phyloP scores from a whole-genome alignment of 2,329 filamentous ascomycete genomes.

The Tolypocladium cylindrosporum region DNA sequence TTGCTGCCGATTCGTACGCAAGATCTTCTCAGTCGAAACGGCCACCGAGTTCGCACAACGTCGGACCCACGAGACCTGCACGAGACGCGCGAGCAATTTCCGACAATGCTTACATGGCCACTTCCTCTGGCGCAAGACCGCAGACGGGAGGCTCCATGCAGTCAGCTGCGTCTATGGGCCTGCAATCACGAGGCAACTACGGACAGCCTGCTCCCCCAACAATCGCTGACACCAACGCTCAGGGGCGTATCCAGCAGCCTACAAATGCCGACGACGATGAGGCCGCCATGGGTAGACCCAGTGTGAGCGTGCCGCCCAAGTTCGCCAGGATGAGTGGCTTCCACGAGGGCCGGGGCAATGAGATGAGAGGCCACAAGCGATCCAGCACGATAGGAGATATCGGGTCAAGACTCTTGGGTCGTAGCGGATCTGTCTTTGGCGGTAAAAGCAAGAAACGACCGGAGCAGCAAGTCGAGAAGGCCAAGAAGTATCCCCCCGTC shows the following conservation, averaged over 20 bases:
- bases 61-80: slow-evolving; percentile 13
- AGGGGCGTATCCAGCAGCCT: slow-evolving; percentile 83
- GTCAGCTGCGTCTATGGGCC: slow-evolving; percentile 56
- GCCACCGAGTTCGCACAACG: slow-evolving; percentile 37
- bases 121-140: slow-evolving; percentile 47
- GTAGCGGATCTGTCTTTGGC: slow-evolving; percentile 75
- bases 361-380: slow-evolving; percentile 51
- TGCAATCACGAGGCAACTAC: slow-evolving; percentile 56
- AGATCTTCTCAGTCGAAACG: slow-evolving; percentile 28
- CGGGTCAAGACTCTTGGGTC: slow-evolving; percentile 74
- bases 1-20: slow-evolving; percentile 30
- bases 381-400: slow-evolving; percentile 73
- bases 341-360: slow-evolving; percentile 36
- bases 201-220: slow-evolving; percentile 81
- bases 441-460: slow-evolving; percentile 42
- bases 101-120: slow-evolving; percentile 34
- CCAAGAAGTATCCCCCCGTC: slow-evolving; percentile 74
- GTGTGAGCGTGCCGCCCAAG: slow-evolving; percentile 50
- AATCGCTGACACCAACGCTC: slow-evolving; percentile 78
- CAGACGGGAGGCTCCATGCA: slow-evolving; percentile 75
- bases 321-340: slow-evolving; percentile 50
- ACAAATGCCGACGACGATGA: slow-evolving; percentile 54
- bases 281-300: slow-evolving; percentile 50
- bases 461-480: slow-evolving; percentile 45
- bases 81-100: slow-evolving; percentile 25